phyloP scores from a whole-genome alignment of 169 alveolate genomes.

The Plasmodium knowlesi region DNA sequence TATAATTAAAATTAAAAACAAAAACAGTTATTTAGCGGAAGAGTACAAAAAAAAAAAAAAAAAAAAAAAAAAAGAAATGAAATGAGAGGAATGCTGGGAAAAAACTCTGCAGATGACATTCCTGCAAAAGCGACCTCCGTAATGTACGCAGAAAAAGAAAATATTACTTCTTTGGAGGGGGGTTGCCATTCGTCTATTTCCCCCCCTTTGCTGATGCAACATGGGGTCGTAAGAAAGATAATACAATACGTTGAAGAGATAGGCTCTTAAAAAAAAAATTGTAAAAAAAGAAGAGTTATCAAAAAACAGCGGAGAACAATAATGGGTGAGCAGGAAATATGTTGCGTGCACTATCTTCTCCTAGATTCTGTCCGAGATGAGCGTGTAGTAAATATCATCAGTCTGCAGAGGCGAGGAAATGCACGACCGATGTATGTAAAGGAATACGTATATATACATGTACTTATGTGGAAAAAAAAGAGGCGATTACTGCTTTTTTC shows the following conservation, averaged over 20 bases:
- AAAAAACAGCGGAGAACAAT: background rate
- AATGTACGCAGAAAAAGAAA: background rate
- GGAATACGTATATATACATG: background rate
- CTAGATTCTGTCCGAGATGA: conserved; percentile 17
- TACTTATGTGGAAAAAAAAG: background rate
- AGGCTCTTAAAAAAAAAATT: background rate
- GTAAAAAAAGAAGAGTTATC: background rate
- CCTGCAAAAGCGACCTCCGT: background rate
- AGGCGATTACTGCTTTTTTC: conserved; percentile 19
- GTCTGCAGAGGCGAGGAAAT: background rate
- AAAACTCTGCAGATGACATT: background rate
- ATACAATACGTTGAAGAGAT: background rate
- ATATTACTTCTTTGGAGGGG: background rate
- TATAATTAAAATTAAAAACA: background rate
- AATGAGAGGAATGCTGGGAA: background rate
- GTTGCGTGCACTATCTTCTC: background rate
- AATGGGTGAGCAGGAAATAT: background rate
- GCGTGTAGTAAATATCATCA: conserved; percentile 12
- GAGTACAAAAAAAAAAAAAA: background rate
- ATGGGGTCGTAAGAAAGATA: background rate
- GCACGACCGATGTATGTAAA: background rate
- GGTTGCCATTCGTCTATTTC: background rate
- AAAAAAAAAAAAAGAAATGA: too few relatives aligned
- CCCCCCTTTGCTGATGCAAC: background rate
- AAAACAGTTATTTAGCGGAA: background rate